These are phyloP conservation scores for Diaporthe citri DNA, from an alignment of 2,329 filamentous ascomycete genomes.

Conservation along the genomic window DNA sequence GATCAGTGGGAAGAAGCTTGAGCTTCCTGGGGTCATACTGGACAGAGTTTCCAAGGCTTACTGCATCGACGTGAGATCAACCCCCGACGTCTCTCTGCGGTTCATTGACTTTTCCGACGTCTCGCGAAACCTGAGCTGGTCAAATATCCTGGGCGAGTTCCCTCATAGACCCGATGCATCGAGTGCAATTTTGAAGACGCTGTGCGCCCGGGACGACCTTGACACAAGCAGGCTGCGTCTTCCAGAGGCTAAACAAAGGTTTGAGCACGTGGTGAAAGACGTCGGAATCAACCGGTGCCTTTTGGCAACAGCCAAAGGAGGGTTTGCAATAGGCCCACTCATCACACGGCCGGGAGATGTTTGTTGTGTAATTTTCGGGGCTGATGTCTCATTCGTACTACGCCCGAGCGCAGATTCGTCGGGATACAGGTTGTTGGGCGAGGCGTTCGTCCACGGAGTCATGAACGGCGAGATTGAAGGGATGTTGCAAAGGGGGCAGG, in stretches of 20 bases:
- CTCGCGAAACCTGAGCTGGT: conserved; percentile 8
- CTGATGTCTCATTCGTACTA: conserved; percentile 1
- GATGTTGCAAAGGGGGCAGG: not conserved
- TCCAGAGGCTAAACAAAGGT: not conserved
- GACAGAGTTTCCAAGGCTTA: conserved; percentile 5
- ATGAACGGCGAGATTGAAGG: conserved; percentile 12
- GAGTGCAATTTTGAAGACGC: not conserved
- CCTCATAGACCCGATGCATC: not conserved
- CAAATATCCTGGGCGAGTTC: conserved; percentile 1
- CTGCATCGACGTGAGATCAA: conserved; percentile 10
- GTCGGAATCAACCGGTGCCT: conserved; percentile 7
- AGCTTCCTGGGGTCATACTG: not conserved
- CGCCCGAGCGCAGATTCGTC: not conserved
- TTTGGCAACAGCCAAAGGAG: not conserved
- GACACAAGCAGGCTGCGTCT: not conserved
- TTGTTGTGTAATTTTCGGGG: not conserved
- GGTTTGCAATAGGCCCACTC: not conserved
- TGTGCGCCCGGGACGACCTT: not conserved
- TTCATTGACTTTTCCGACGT: conserved; percentile 3
- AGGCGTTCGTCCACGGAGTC: conserved; percentile 2
- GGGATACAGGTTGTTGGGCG: not conserved
- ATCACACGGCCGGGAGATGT: not conserved
- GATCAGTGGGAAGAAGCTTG: not conserved
- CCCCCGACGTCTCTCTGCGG: not conserved
- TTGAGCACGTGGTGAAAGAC: conserved; percentile 12